Base-by-base conservation (phyloP, 208 protist species). In the Crithidia acanthocephali region DNA sequence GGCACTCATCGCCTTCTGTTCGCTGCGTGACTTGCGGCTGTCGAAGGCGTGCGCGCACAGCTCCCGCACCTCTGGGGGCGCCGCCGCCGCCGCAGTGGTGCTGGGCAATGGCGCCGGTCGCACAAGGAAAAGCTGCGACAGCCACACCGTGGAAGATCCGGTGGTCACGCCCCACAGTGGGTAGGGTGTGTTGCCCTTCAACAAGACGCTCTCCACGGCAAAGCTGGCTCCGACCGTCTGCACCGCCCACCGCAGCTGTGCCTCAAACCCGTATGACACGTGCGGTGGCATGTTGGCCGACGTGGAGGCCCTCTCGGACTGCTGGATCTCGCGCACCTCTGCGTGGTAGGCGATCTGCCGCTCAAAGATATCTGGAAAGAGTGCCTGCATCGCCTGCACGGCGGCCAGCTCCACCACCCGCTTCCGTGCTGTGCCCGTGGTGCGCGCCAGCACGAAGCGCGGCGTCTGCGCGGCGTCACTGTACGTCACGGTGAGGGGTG, bases 331-430 rank as follows among this genome's bases (percentile, higher is more conserved):
- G 11, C 68, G 65, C 1, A 93, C 59, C 28, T 91, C 80, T 10
- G 78, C 37, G 71, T 95, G 85, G 62, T 80, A 84, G 25, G 72
- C 73, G 25, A 95, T 71, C 28, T 95, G 87, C 30, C 89, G 72
- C 35, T 79, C 77, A 57, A 82, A 95, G 13, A 92, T 50, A 13
- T 78, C 68, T 4, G 84, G 76, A 61, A 95, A 95, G 48, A 85
- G 76, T 0, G 40, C n/a, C 73, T 86, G 74, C 22, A 95, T 53
- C 6, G 81, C 77, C 57, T 59, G 60, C 47, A 90, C 76, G 20
- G 77, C 79, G 0, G 80, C 81, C 55, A 86, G 58, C 30, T 81
- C 67, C 66, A 71, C 66, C 7, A 78, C 66, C 5, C 56, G 56
- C 28, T 72, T 83, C 59, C 88, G 87, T 13, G 64, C 68, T 1